Conservation (phyloP, 345 rosid genomes). For the Citrus reticulata region DNA sequence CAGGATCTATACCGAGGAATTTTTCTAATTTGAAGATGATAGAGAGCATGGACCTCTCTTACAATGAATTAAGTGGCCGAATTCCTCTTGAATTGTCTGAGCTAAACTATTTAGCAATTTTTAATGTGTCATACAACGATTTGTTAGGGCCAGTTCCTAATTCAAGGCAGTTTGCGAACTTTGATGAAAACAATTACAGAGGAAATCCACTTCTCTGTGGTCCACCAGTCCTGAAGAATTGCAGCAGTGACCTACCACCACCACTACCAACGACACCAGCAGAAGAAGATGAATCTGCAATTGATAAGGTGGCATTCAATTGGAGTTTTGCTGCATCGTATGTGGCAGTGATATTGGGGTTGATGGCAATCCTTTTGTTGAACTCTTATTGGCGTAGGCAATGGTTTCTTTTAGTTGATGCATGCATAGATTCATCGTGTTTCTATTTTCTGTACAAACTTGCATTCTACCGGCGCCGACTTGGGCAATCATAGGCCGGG, state of each 20-base stretch:
- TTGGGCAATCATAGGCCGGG: no score
- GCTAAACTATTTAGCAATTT: neutral
- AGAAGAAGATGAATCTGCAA: constrained; percentile 7
- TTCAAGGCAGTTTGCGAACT: neutral
- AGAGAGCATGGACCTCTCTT: neutral
- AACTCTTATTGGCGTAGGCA: constrained; percentile 14
- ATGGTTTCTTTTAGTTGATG: constrained; percentile 19
- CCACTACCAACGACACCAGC: neutral
- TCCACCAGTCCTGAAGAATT: neutral
- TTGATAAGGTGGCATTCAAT: neutral
- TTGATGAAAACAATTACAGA: neutral
- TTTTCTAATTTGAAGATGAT: constrained; percentile 10
- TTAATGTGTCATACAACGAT: neutral
- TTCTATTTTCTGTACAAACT: neutral
- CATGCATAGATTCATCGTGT: neutral
- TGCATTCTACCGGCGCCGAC: neutral
- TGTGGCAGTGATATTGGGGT: neutral
- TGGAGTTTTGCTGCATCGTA: constrained; percentile 21
- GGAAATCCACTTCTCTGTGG: neutral
- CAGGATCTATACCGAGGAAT: constrained; percentile 10
- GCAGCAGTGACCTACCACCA: neutral
- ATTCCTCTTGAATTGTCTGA: constrained; percentile 15
- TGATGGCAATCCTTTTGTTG: constrained; percentile 3
- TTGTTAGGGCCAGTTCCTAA: neutral
- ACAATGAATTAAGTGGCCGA: constrained; percentile 15